These are phyloP conservation scores for Venustampulla echinocandica DNA, from an alignment of 495 filamentous ascomycete species.

Conservation along the genomic window DNA sequence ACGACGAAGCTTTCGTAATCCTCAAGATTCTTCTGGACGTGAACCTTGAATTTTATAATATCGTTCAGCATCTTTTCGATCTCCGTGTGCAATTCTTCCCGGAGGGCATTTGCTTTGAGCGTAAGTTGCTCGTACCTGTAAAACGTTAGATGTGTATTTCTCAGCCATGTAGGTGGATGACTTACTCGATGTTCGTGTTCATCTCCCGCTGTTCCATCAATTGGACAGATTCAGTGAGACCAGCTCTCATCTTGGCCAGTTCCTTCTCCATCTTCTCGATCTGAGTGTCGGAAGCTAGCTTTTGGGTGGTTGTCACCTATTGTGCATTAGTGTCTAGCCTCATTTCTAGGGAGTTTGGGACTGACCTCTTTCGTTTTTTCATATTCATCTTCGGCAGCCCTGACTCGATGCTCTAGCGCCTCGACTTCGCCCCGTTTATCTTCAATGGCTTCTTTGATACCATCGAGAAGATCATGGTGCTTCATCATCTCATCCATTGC, in stretches of 20 bases:
- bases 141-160: slow-evolving; percentile 1
- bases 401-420: slow-evolving; percentile 74
- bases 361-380: slow-evolving; percentile 79
- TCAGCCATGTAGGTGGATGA: slow-evolving; percentile 9
- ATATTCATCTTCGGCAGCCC: slow-evolving; percentile 84
- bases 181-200: slow-evolving; percentile 89
- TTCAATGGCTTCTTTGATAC: slow-evolving; percentile 88
- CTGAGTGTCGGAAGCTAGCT: slow-evolving; percentile 77
- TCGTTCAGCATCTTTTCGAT: slow-evolving; percentile 94
- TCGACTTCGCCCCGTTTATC: slow-evolving; percentile 91
- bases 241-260: slow-evolving; percentile 79
- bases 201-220: slow-evolving; percentile 92
- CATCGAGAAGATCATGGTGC: slow-evolving; percentile 82
- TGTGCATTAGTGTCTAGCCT: slow-evolving; percentile 15
- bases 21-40: slow-evolving; percentile 83
- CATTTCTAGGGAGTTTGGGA: background rate
- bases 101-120: slow-evolving; percentile 68
- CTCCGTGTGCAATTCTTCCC: slow-evolving; percentile 92
- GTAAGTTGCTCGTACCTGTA: slow-evolving; percentile 83
- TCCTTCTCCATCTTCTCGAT: slow-evolving; percentile 99
- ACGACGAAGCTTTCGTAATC: slow-evolving; percentile 88
- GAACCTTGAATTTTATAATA: slow-evolving; percentile 97
- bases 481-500: slow-evolving; percentile 83
- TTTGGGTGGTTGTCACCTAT: slow-evolving; percentile 69
- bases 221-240: slow-evolving; percentile 80